Base-by-base conservation (phyloP, 2,329 filamentous ascomycete genomes). In the Hortaea werneckii region DNA sequence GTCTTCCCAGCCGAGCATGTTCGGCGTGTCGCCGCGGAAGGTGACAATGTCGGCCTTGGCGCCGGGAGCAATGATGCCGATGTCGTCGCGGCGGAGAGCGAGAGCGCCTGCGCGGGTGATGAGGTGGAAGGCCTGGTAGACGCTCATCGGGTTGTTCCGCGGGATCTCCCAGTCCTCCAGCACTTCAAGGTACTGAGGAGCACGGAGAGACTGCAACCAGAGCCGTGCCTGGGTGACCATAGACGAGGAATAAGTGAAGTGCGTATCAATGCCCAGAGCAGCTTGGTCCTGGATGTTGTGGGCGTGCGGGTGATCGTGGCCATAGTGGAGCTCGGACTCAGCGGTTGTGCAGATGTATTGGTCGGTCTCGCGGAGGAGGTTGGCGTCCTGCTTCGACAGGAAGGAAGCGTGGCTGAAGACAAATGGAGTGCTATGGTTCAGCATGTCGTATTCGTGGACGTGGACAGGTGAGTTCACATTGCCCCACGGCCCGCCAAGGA, bases 291-390 rank as follows among this genome's bases (percentile, higher is more conserved):
- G 67, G 28, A 72, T 62, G 6, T 65, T 56, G 20, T 20, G 20
- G 12, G 62, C 66, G 34, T 60, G 55, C 1, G 67, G 65, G 47
- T 79, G 73, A 0, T 61, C 65, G 52, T 77, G 74, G n/a, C 77
- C 76, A 58, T 72, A 79, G 56, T 78, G 74, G 66, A 77, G 72
- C 53, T 80, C 77, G 0, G 73, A 76, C 54, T 80, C 78, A 1
- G 76, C 75, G 0, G 77, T 79, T 47, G 75, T 75, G 43, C 74
- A 75, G 37, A 80, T 60, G 59, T 73, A 73, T 42, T 78, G 70
- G 58, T 79, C 73, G 2, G 67, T 67, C 0, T 59, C 48, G 8
- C 73, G 71, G 1, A 79, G 66, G 0, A 76, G 62, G 1, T 58
- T 44, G 0, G 63, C 62, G 10, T 71, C 68, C 0, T 50, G 46